Percentiles rank a stretch among this genome's conserved stretches.
Evolutionary conservation across 768 basidiomycete genomes (phyloP).

Genomic region (Wakefieldia striispora): DNA sequence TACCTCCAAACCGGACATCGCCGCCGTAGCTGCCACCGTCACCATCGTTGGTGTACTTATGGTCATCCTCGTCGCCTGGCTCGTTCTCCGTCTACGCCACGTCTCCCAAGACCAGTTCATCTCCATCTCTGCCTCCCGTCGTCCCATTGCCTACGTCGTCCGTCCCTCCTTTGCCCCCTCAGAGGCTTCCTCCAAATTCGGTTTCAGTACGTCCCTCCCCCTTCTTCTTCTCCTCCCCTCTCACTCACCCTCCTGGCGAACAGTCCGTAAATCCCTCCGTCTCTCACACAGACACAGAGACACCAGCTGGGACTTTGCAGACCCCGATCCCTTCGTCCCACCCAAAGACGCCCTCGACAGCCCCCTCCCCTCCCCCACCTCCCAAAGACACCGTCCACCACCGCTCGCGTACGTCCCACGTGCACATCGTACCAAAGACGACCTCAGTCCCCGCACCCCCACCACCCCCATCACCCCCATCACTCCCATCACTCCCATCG

Average conservation of each 20-base stretch:
- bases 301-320: slow-evolving; percentile 32
- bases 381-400: slow-evolving; percentile 13
- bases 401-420: slow-evolving; percentile 13
- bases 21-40: slow-evolving; percentile 27
- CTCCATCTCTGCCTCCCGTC: slow-evolving; percentile 1
- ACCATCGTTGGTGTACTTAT: slow-evolving; percentile 25
- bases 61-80: slow-evolving; percentile 25
- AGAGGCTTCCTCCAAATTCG: slow-evolving; percentile 28
- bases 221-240: no score
- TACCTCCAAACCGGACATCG: slow-evolving; percentile 16
- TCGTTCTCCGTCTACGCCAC: slow-evolving; percentile 25
- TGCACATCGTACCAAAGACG: slow-evolving; percentile 21
- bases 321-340: slow-evolving; percentile 21
- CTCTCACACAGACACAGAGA: slow-evolving; percentile 18
- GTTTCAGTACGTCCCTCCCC: slow-evolving; percentile 19
- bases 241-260: background rate
- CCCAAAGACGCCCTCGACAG: slow-evolving; percentile 5
- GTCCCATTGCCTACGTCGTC: slow-evolving; percentile 9
- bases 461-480: slow-evolving; percentile 6
- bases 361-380: background rate
- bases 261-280: slow-evolving; percentile 28
- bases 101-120: background rate
- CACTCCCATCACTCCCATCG: background rate
- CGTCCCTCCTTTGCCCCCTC: slow-evolving; percentile 25
- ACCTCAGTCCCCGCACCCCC: slow-evolving; percentile 15